Conservation (phyloP, 148 eudicot genomes). For the Fagopyrum homotropicum region DNA sequence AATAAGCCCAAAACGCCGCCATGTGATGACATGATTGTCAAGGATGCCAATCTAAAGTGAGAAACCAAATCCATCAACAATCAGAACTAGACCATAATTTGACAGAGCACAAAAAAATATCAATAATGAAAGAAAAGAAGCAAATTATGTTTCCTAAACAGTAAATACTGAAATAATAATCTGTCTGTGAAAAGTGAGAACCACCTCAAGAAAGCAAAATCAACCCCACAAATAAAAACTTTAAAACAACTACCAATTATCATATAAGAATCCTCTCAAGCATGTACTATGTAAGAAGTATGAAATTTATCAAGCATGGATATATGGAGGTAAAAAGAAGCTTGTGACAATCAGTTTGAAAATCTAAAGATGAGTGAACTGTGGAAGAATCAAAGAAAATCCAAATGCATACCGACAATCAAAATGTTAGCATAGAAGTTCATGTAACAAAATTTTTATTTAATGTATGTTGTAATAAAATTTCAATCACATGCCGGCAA, state of each 20-base stretch:
- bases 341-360: not conserved
- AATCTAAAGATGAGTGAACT: not conserved
- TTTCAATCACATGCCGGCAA: no score
- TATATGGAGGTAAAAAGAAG: not conserved
- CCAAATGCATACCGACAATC: not conserved
- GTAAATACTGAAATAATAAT: no score
- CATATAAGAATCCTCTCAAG: not conserved
- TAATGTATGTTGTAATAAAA: no score
- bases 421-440: not conserved
- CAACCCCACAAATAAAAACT: not conserved
- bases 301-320: not conserved
- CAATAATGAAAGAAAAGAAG: not conserved
- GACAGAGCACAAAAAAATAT: no score
- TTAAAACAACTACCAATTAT: not conserved
- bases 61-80: not conserved
- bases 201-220: not conserved
- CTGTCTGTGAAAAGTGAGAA: not conserved
- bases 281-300: not conserved
- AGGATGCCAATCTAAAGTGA: not conserved
- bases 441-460: not conserved
- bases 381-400: not conserved
- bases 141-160: no score
- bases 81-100: not conserved
- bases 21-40: conserved; percentile 38
- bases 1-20: conserved; percentile 43